Evolutionary conservation across 2,329 filamentous ascomycete genomes (phyloP).

Genomic region (Aspergillus versicolor): DNA sequence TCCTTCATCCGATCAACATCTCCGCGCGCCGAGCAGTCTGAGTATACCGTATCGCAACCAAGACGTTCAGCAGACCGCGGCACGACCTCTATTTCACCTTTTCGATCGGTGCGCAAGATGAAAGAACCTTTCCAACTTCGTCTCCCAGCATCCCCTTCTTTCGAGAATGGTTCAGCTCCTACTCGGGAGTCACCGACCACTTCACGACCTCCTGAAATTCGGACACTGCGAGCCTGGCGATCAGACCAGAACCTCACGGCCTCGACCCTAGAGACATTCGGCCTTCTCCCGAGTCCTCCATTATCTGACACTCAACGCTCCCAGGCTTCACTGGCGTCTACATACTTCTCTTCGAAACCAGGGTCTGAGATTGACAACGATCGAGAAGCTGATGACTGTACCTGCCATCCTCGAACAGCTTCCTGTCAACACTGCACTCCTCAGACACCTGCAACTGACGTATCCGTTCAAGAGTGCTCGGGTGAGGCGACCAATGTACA

Average conservation of each 20-base stretch:
- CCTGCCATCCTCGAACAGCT: conserved; percentile 5
- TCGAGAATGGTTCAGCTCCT: conserved; percentile 25
- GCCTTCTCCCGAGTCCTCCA: conserved; percentile 38
- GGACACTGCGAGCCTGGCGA: conserved; percentile 34
- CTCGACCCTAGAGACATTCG: conserved; percentile 32
- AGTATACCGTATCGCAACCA: conserved; percentile 26
- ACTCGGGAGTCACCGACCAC: conserved; percentile 20
- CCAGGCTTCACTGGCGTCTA: conserved; percentile 26
- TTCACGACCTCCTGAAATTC: conserved; percentile 21
- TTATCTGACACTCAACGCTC: conserved; percentile 34
- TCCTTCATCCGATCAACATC: conserved; percentile 35
- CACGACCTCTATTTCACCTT: conserved; percentile 33
- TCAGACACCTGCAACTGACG: conserved; percentile 14
- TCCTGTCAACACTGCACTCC: conserved; percentile 19
- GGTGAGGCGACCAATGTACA: conserved; percentile 30
- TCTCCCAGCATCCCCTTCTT: conserved; percentile 35
- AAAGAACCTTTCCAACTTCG: conserved; percentile 40
- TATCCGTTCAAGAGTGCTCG: conserved; percentile 9
- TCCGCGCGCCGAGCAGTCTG: conserved; percentile 29
- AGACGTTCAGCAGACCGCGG: conserved; percentile 28
- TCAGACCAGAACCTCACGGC: conserved; percentile 37
- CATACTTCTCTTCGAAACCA: conserved; percentile 26
- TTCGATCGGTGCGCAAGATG: conserved; percentile 41
- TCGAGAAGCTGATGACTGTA: conserved; percentile 9
- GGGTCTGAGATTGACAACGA: conserved; percentile 21